These are phyloP conservation scores for Puccinia brachypodii DNA, from an alignment of 1,284 basidiomycete species.

Conservation along the genomic window DNA sequence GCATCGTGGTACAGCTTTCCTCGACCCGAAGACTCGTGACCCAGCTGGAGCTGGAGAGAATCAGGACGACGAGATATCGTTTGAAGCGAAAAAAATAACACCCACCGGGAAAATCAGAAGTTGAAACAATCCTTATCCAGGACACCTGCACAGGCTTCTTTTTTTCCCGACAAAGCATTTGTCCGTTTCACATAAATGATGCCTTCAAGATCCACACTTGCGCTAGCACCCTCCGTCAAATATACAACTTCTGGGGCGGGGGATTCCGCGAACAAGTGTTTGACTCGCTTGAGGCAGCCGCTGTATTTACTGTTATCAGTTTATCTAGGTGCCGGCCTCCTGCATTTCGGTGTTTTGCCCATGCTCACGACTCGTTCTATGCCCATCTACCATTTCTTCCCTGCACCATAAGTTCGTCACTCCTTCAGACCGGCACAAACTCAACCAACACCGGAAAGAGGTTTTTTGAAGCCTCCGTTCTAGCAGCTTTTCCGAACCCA, in stretches of 20 bases:
- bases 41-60: not conserved
- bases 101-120: not conserved
- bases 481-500: not conserved
- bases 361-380: not conserved
- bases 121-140: not conserved
- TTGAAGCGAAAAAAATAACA: not conserved
- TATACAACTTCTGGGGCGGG: not conserved
- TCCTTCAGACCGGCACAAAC: too few relatives aligned
- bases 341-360: too few relatives aligned
- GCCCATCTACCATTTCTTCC: not conserved
- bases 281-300: not conserved
- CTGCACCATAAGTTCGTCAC: not conserved
- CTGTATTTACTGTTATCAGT: not conserved
- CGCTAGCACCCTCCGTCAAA: not conserved
- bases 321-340: not conserved
- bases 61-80: not conserved
- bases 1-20: not conserved
- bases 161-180: not conserved
- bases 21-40: not conserved
- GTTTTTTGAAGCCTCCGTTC: not conserved
- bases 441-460: not conserved
- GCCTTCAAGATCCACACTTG: not conserved
- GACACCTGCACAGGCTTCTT: not conserved
- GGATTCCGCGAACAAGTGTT: not conserved
- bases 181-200: conserved; percentile 1